These are phyloP conservation scores for Nigrospora oryzae DNA, from an alignment of 2,329 filamentous ascomycete species.

Conservation along the genomic window DNA sequence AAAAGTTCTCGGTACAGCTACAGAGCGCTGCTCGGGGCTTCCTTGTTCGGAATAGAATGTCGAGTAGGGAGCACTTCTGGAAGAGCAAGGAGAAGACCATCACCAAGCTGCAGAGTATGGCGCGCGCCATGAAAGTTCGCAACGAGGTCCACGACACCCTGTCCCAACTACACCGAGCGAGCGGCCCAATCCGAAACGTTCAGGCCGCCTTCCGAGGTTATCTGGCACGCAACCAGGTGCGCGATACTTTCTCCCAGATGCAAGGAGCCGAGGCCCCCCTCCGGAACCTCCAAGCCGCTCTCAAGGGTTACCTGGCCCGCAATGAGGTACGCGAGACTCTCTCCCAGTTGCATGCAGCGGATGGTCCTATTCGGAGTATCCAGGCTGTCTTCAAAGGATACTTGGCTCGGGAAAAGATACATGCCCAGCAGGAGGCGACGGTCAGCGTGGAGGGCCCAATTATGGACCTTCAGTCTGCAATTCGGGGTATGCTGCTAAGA, in stretches of 20 bases:
- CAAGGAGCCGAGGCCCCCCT: constrained; percentile 47
- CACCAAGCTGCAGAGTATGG: constrained; percentile 72
- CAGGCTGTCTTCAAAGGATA: constrained; percentile 61
- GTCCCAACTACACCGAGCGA: constrained; percentile 44
- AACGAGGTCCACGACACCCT: constrained; percentile 46
- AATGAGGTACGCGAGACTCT: constrained; percentile 31
- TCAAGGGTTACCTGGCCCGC: constrained; percentile 60
- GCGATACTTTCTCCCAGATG: constrained; percentile 49
- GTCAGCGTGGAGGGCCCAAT: constrained; percentile 42
- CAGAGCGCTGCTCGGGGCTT: constrained; percentile 75
- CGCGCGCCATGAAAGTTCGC: constrained; percentile 60
- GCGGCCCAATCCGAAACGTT: constrained; percentile 56
- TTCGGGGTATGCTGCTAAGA: constrained; percentile 59
- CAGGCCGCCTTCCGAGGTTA: constrained; percentile 61
- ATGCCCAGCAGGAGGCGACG: constrained; percentile 47
- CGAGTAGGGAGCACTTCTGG: constrained; percentile 58
- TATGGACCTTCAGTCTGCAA: constrained; percentile 54
- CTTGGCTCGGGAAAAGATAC: constrained; percentile 50
- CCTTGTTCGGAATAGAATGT: constrained; percentile 57
- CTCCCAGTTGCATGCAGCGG: constrained; percentile 20
- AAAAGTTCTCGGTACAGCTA: constrained; percentile 66
- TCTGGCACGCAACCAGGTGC: constrained; percentile 50
- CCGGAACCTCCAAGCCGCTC: constrained; percentile 54
- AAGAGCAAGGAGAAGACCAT: constrained; percentile 64
- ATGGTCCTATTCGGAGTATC: constrained; percentile 56